A percentile compares a stretch with the other conserved stretches of the same genome.
phyloP scores from a whole-genome alignment of 2,329 filamentous ascomycete species.

The Neoscytalidium dimidiatum region DNA sequence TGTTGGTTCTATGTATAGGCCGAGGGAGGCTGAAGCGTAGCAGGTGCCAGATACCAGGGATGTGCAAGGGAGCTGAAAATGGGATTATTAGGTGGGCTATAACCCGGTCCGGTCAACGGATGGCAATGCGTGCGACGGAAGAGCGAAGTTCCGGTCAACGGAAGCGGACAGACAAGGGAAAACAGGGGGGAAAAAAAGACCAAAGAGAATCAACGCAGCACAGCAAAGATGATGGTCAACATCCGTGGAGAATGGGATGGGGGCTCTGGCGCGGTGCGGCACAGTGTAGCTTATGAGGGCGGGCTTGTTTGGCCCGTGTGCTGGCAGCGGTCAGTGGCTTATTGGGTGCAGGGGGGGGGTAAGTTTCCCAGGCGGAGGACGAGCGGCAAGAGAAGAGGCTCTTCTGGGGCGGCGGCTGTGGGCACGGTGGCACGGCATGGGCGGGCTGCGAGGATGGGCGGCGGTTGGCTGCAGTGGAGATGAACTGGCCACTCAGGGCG shows the following conservation, averaged over 20 bases:
- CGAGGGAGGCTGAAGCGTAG: neutral
- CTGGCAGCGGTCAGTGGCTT: slow-evolving; percentile 13
- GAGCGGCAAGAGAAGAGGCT: slow-evolving; percentile 17
- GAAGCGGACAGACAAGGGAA: neutral
- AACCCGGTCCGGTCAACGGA: slow-evolving; percentile 15
- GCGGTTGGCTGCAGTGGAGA: neutral
- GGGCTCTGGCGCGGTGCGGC: slow-evolving; percentile 2
- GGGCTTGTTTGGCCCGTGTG: slow-evolving; percentile 1
- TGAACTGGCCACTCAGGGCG: neutral
- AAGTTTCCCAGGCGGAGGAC: neutral
- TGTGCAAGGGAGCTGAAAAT: neutral
- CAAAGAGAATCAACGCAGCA: neutral
- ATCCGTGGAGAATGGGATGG: slow-evolving; percentile 16
- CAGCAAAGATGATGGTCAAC: slow-evolving; percentile 16
- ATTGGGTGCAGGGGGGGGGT: slow-evolving; percentile 7
- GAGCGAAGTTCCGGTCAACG: neutral
- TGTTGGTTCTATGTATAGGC: slow-evolving; percentile 2
- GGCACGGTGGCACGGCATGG: slow-evolving; percentile 9
- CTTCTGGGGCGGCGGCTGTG: slow-evolving; percentile 7
- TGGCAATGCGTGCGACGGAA: neutral
- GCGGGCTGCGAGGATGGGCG: neutral
- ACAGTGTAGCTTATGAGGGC: slow-evolving; percentile 5
- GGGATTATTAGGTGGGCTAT: slow-evolving; percentile 15
- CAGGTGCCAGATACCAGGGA: neutral
- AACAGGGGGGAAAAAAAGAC: neutral